Evolutionary conservation across 208 protist species (phyloP).

Genomic region (Ichthyophonus hoferi): DNA sequence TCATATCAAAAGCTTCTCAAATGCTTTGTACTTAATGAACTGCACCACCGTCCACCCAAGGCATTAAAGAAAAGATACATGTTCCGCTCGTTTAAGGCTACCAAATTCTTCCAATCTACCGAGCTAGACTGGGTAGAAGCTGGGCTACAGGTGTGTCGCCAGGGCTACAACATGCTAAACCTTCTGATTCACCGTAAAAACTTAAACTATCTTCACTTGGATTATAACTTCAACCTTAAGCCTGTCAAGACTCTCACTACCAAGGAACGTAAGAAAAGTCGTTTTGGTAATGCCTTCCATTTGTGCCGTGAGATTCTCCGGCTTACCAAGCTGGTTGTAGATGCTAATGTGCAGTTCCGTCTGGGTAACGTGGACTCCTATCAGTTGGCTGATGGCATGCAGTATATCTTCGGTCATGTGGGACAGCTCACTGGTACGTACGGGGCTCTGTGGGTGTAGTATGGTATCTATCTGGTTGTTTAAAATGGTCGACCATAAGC

Average conservation of each 20-base stretch:
- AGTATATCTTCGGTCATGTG: slow-evolving; percentile 99
- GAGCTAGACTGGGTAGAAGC: slow-evolving; percentile 99
- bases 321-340: slow-evolving; percentile 98
- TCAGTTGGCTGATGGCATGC: slow-evolving; percentile 97
- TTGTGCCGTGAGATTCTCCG: slow-evolving; percentile 92
- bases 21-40: slow-evolving; percentile 94
- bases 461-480: too few species aligned
- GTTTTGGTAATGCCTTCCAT: slow-evolving; percentile 99
- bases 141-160: slow-evolving; percentile 96
- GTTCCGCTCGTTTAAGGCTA: slow-evolving; percentile 59
- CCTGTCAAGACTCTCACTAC: slow-evolving; percentile 99
- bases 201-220: slow-evolving; percentile 99
- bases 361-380: slow-evolving; percentile 96
- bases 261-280: slow-evolving; percentile 99
- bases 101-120: slow-evolving; percentile 99
- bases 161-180: slow-evolving; percentile 99
- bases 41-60: slow-evolving; percentile 67
- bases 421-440: slow-evolving; percentile 90
- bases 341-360: slow-evolving; percentile 98
- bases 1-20: slow-evolving; percentile 99
- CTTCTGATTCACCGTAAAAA: slow-evolving; percentile 99
- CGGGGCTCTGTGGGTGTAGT: too few species aligned
- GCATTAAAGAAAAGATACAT: slow-evolving; percentile 37
- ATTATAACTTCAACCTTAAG: slow-evolving; percentile 99
- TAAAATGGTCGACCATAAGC: too few species aligned